Evolutionary conservation across 2,329 filamentous ascomycete genomes (phyloP), one percentile per base, ranked within the genome.

Genomic region (Erysiphe pisi): DNA sequence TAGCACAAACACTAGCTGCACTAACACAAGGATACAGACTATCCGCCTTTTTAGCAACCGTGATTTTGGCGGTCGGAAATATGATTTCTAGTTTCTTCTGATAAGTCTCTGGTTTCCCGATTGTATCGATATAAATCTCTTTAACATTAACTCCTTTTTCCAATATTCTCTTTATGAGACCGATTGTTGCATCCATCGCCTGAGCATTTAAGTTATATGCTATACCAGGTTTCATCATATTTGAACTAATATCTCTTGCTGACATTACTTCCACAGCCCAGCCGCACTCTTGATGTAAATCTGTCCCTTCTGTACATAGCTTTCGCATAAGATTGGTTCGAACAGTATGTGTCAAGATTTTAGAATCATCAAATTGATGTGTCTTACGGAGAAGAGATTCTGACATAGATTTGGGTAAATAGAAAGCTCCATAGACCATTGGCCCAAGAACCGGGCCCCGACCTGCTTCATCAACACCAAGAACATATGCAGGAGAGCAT

Each of bases 81-180:
- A 96, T 86, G 78, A 89, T 86, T 84, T 94, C 91, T 76, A 99
- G 85, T 81, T 91, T 93, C 81, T 88, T 89, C 85, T 98, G 94
- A 85, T 98, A 97, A 4, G 89, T 85, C 25, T 87, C 89, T 1
- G 94, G 94, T 77, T 87, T 91, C 49, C 94, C 94, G 81, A 98
- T 91, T 1, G 94, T 98, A 84, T 99, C 94, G 82, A 99, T 94
- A 83, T 93, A 99, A 76, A 99, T 92, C 83, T 97, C 93, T 77
- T 86, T 87, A 6, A 98, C 86, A 82, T 96, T 93, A 78, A 98
- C 91, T 52, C 93, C 92, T 28, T 86, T 86, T 12, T 88, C 89
- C 52, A 95, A 86, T 4, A 97, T 91, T 52, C 89, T 89, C 77
- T 89, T 86, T 81, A 98, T 94, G 76, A 99, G 86, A 58, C 88